Evolutionary conservation across 345 rosid species (phyloP), one percentile per base, ranked within the genome.

Genomic region (Populus alba): DNA sequence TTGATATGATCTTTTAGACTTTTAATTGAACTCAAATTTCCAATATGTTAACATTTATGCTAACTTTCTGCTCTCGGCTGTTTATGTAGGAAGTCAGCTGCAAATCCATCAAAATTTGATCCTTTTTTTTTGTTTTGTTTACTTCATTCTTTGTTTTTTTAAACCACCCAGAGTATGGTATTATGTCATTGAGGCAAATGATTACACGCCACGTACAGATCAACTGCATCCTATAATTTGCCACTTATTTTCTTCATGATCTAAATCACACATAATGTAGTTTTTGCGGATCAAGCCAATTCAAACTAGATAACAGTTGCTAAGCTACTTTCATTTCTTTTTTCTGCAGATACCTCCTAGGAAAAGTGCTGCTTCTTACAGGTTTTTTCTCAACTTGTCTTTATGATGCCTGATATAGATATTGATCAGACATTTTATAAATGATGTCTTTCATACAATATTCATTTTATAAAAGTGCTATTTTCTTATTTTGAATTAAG

Each of bases 311-410:
- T 66, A 31, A 38, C n/a, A 8, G 13, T 53, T 61, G 12, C 77
- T 13, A 31, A 78, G 71, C 81, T 85, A 69, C 13, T 75, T 80
- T 74, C 20, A 8, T 70, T 39, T 75, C 49, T 81, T 84, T 38
- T 75, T 68, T 87, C 63, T 91, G 94, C 95, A 94, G 99, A 97
- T 97, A 90, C 99, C 99, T 41, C 97, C 99, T 10, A 86, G 99
- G 82, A 92, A 90, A 91, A 94, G 86, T 79, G 97, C 97, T 70
- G 98, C 97, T 79, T 92, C 99, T 25, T 94, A 94, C 97, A 94
- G 98, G 99, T 97, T 75, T 66, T 75, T 75, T 39, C 80, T 65
- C 69, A 73, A 62, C 79, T 78, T 72, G 8, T 70, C 68, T 37
- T 61, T 23, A 65, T 2, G 20, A n/a, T 65, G 10, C 53, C 72